A percentile compares a stretch with the other conserved stretches of the same genome.
Evolutionary conservation across 2,329 filamentous ascomycete genomes (phyloP).

Genomic region (Exophiala dermatitidis): DNA sequence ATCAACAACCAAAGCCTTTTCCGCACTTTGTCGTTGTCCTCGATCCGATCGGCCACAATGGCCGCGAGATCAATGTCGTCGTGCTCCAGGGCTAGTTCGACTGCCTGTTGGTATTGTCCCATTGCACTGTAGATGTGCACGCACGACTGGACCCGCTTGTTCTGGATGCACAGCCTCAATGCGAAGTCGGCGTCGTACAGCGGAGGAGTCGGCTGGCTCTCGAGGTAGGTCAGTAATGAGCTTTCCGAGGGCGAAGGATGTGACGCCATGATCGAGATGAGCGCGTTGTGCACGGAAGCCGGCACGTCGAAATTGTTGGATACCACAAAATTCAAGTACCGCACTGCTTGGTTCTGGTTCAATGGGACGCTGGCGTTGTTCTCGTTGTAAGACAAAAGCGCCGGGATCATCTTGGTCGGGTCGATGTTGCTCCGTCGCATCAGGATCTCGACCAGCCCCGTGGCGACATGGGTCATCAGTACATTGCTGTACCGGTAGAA

Average conservation of each 20-base stretch:
- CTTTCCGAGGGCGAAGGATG: slow-evolving; percentile 76
- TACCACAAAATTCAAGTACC: slow-evolving; percentile 89
- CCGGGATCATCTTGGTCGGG: slow-evolving; percentile 81
- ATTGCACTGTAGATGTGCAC: slow-evolving; percentile 97
- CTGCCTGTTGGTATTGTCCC: slow-evolving; percentile 78
- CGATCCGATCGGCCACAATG: slow-evolving; percentile 71
- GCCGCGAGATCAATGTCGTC: slow-evolving; percentile 83
- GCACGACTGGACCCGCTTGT: slow-evolving; percentile 85
- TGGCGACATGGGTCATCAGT: slow-evolving; percentile 81
- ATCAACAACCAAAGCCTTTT: slow-evolving; percentile 96
- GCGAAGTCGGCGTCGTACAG: slow-evolving; percentile 94
- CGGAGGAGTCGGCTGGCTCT: slow-evolving; percentile 78
- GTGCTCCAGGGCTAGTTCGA: slow-evolving; percentile 85
- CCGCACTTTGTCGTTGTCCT: slow-evolving; percentile 65
- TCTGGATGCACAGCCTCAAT: slow-evolving; percentile 86
- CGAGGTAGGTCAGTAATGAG: slow-evolving; percentile 77
- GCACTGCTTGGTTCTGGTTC: slow-evolving; percentile 77
- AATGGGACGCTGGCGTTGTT: slow-evolving; percentile 54
- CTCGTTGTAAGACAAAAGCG: slow-evolving; percentile 87
- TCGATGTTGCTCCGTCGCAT: slow-evolving; percentile 85
- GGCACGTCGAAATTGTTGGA: slow-evolving; percentile 68
- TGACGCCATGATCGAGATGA: slow-evolving; percentile 92
- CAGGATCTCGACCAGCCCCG: slow-evolving; percentile 86
- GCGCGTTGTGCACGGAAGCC: slow-evolving; percentile 91
- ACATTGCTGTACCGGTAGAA: slow-evolving; percentile 97